Evolutionary conservation across 768 basidiomycete genomes (phyloP), one percentile per base, ranked within the genome.

Genomic region (Tulasnella calospora): DNA sequence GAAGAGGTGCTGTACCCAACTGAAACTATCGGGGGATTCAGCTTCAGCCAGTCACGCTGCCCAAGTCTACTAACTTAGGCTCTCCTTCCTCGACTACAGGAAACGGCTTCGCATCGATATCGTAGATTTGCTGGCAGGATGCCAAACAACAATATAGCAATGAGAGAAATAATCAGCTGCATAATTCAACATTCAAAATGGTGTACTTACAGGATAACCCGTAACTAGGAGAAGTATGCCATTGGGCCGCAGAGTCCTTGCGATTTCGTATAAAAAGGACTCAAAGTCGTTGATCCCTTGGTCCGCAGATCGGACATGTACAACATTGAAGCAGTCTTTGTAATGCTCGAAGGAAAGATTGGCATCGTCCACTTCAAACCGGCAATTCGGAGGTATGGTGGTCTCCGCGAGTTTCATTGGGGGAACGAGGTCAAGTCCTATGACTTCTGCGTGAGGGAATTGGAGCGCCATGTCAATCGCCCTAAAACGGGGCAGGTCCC

Each of bases 391-490:
- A 15, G 67, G 71, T 23, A 78, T 71, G 27, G n/a, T 46, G n/a
- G n/a, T 30, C 36, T 44, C 69, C 2, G 27, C 35, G 17, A 71
- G 17, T 19, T n/a, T 67, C 36, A 55, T 71, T 40, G 76, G 79
- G 13, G 75, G 57, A 12, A 79, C 80, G 7, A 80, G 71, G 67
- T 80, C 80, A 19, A 80, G 33, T n/a, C 80, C 80, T 21, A 80
- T 15, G 12, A 80, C 80, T 23, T 80, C 78, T 9, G 74, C 80
- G 40, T 79, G 78, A 15, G 80, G 78, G 55, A 79, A 80, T n/a
- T 79, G 73, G 41, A 75, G 40, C 1, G 78, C 80, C 78, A 80
- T 80, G 27, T 78, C 61, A 13, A 79, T 74, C 40, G 80, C 78
- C 80, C 78, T 79, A 41, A 44, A 71, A 27, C 35, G 47, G 41